Evolutionary conservation across 768 basidiomycete genomes (phyloP).

Genomic region (Lactifluus rugatus): DNA sequence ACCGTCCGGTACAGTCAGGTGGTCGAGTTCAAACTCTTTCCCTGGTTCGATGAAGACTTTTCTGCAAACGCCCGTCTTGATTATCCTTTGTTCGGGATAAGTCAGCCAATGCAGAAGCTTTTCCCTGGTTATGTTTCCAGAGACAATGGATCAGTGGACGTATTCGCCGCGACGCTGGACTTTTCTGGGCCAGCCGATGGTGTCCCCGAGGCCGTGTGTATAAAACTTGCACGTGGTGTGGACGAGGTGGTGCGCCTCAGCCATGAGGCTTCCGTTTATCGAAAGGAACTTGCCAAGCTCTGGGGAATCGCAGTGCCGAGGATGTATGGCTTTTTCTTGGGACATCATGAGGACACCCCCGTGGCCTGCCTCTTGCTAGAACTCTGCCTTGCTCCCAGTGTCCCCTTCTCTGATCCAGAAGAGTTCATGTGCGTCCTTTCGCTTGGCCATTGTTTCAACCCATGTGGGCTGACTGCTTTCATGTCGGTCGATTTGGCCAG

Average conservation of each 20-base stretch:
- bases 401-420: neutral
- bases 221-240: conserved; percentile 10
- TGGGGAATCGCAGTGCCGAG: conserved; percentile 12
- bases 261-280: conserved; percentile 14
- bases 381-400: neutral
- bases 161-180: conserved; percentile 12
- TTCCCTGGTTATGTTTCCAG: neutral
- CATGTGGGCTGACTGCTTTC: neutral
- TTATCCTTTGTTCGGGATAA: conserved; percentile 2
- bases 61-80: conserved; percentile 6
- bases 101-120: neutral
- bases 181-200: neutral
- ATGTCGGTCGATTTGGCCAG: neutral
- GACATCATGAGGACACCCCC: neutral
- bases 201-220: conserved; percentile 5
- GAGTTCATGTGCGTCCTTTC: conserved; percentile 3
- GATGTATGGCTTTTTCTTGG: conserved; percentile 14
- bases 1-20: conserved; percentile 1
- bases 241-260: conserved; percentile 13
- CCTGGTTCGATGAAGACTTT: conserved; percentile 7
- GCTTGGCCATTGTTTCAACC: neutral
- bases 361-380: conserved; percentile 13
- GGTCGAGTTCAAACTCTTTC: conserved; percentile 7
- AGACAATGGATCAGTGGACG: neutral
- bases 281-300: conserved; percentile 3